Percentiles rank a stretch among this genome's conserved stretches.
Evolutionary conservation across 805 yeast species (phyloP).

Genomic region (Kodamaea lidongshanica): DNA sequence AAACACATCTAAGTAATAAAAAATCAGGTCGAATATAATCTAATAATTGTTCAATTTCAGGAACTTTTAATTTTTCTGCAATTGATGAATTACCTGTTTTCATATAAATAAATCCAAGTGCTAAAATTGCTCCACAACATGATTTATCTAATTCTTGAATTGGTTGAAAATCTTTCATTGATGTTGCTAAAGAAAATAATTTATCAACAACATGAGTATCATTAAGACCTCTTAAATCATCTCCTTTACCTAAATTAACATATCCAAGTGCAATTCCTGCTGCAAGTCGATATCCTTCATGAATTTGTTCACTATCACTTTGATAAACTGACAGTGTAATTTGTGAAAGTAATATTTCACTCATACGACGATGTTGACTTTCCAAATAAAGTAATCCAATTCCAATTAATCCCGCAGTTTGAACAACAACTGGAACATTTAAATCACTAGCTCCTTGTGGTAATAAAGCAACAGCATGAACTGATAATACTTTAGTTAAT

Average conservation of each 20-base stretch:
- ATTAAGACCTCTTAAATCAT: slow-evolving; percentile 48
- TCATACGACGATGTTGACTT: slow-evolving; percentile 79
- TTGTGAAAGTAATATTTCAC: slow-evolving; percentile 70
- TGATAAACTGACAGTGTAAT: slow-evolving; percentile 48
- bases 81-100: slow-evolving; percentile 55
- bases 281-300: slow-evolving; percentile 78
- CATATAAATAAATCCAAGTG: slow-evolving; percentile 67
- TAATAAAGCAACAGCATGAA: slow-evolving; percentile 84
- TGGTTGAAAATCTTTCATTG: slow-evolving; percentile 59
- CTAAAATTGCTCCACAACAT: slow-evolving; percentile 68
- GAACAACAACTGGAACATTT: slow-evolving; percentile 76
- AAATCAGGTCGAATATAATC: slow-evolving; percentile 78
- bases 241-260: slow-evolving; percentile 74
- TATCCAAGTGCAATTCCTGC: slow-evolving; percentile 88
- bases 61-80: slow-evolving; percentile 57
- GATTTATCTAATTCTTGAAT: slow-evolving; percentile 55
- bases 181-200: slow-evolving; percentile 50
- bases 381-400: slow-evolving; percentile 78
- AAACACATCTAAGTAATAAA: slow-evolving; percentile 57
- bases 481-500: slow-evolving; percentile 83
- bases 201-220: slow-evolving; percentile 61
- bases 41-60: slow-evolving; percentile 50
- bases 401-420: slow-evolving; percentile 87
- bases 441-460: slow-evolving; percentile 90
- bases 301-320: slow-evolving; percentile 51